Conservation (phyloP, 2,329 filamentous ascomycete species). For the Diaporthe sp. region DNA sequence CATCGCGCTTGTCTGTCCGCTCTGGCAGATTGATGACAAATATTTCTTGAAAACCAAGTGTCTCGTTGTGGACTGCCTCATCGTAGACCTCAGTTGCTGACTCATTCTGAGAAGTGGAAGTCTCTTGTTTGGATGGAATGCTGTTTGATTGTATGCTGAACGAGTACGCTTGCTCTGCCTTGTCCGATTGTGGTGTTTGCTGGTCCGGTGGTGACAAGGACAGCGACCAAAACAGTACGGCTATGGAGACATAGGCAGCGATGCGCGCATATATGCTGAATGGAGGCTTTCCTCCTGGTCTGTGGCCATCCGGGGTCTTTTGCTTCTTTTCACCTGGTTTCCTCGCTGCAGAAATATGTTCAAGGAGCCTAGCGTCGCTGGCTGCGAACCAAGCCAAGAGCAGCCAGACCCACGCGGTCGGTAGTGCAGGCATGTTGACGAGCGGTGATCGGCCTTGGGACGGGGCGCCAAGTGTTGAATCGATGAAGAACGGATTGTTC, state of each 20-base stretch:
- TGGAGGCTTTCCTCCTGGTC: not conserved
- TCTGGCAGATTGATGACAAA: slow-evolving; percentile 62
- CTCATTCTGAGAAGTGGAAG: not conserved
- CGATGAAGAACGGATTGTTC: slow-evolving; percentile 11
- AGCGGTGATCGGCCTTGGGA: not conserved
- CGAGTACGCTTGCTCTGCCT: not conserved
- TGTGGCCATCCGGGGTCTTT: not conserved
- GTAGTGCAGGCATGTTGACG: slow-evolving; percentile 26
- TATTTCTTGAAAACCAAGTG: slow-evolving; percentile 56
- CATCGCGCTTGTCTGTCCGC: slow-evolving; percentile 64
- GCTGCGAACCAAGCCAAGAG: slow-evolving; percentile 30
- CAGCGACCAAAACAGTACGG: slow-evolving; percentile 4
- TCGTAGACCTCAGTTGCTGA: not conserved
- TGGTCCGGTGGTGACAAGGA: not conserved
- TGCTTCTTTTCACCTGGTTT: not conserved
- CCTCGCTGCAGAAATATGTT: not conserved
- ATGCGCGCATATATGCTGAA: slow-evolving; percentile 9
- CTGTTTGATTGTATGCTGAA: slow-evolving; percentile 2
- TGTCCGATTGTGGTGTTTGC: not conserved
- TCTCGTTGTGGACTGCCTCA: slow-evolving; percentile 37
- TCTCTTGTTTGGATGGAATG: not conserved
- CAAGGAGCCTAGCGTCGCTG: slow-evolving; percentile 18
- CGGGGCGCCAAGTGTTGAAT: not conserved
- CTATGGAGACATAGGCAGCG: slow-evolving; percentile 31
- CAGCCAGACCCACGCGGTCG: slow-evolving; percentile 26